Percentiles rank a stretch among this genome's conserved stretches.
These are phyloP conservation scores for Xylaria bambusicola DNA, from an alignment of 495 filamentous ascomycete genomes.

Conservation along the genomic window DNA sequence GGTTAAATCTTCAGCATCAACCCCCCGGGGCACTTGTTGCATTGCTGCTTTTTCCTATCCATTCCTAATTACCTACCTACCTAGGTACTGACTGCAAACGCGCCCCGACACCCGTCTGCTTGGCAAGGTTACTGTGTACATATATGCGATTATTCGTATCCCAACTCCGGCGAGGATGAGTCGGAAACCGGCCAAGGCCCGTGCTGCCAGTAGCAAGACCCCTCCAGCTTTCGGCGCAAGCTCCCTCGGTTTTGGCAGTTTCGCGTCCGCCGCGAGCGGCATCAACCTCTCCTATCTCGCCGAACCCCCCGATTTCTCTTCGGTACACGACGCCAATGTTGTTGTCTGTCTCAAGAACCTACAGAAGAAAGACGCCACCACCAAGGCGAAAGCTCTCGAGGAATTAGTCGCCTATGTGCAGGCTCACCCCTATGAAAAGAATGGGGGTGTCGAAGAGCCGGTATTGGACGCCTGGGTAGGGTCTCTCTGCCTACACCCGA, in stretches of 20 bases:
- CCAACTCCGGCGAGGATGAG: constrained; percentile 25
- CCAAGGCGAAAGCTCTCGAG: constrained; percentile 89
- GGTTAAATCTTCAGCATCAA: constrained; percentile 20
- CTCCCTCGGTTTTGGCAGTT: constrained; percentile 55
- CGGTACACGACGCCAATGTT: constrained; percentile 74
- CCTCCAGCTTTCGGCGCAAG: constrained; percentile 27
- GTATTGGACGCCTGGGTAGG: constrained; percentile 83
- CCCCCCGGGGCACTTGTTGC: not conserved
- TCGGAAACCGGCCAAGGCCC: constrained; percentile 32
- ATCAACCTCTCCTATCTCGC: constrained; percentile 74
- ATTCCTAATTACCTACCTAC: not conserved
- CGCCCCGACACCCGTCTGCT: not conserved
- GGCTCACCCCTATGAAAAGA: constrained; percentile 43
- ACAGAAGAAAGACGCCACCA: constrained; percentile 88
- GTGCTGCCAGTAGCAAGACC: constrained; percentile 30
- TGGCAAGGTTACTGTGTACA: not conserved
- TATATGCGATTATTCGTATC: not conserved
- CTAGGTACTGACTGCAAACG: not conserved
- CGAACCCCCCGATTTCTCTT: constrained; percentile 79
- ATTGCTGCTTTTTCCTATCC: not conserved
- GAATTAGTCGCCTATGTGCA: constrained; percentile 71
- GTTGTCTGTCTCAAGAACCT: constrained; percentile 90
- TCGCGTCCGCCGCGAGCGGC: constrained; percentile 44
- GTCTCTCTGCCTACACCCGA: not conserved
- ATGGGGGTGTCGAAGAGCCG: constrained; percentile 67